Evolutionary conservation across 2,329 filamentous ascomycete genomes (phyloP).

Genomic region (Hawksworthiomyces lignivorus): DNA sequence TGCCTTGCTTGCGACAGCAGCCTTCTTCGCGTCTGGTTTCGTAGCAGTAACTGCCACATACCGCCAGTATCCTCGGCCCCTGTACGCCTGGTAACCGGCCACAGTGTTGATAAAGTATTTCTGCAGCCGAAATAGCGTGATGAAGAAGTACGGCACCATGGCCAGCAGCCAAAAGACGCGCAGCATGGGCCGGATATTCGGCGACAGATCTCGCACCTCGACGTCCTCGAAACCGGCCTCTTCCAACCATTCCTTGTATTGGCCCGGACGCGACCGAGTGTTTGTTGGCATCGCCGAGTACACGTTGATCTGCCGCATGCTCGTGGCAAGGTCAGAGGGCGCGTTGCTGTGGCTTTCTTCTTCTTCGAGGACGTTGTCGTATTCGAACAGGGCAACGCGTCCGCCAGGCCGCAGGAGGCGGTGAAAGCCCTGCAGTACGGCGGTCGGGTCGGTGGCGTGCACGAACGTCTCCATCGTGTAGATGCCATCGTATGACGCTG

Average conservation of each 20-base stretch:
- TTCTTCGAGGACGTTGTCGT: slow-evolving; percentile 32
- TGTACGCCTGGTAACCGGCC: slow-evolving; percentile 31
- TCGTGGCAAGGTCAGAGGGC: slow-evolving; percentile 22
- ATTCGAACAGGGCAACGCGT: slow-evolving; percentile 37
- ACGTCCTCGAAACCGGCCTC: slow-evolving; percentile 39
- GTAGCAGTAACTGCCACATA: slow-evolving; percentile 29
- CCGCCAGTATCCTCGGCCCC: slow-evolving; percentile 24
- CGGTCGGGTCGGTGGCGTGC: slow-evolving; percentile 39
- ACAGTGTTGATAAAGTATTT: slow-evolving; percentile 39
- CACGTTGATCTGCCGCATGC: slow-evolving; percentile 31
- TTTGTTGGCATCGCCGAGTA: slow-evolving; percentile 39
- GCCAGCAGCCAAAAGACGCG: slow-evolving; percentile 39
- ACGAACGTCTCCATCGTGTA: slow-evolving; percentile 52
- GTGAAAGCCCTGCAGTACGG: slow-evolving; percentile 37
- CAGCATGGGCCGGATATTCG: slow-evolving; percentile 40
- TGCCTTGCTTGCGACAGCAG: no score
- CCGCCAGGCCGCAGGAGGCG: slow-evolving; percentile 41
- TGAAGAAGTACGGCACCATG: slow-evolving; percentile 37
- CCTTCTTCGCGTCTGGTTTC: slow-evolving; percentile 22
- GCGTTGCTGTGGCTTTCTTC: slow-evolving; percentile 6
- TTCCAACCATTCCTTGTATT: slow-evolving; percentile 32
- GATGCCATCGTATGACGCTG: slow-evolving; percentile 37
- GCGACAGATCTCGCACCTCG: slow-evolving; percentile 33
- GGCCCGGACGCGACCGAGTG: slow-evolving; percentile 28
- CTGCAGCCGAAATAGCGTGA: slow-evolving; percentile 35